Base-by-base conservation (phyloP, 495 filamentous ascomycete genomes). In the Trichoderma orchidacearum region DNA sequence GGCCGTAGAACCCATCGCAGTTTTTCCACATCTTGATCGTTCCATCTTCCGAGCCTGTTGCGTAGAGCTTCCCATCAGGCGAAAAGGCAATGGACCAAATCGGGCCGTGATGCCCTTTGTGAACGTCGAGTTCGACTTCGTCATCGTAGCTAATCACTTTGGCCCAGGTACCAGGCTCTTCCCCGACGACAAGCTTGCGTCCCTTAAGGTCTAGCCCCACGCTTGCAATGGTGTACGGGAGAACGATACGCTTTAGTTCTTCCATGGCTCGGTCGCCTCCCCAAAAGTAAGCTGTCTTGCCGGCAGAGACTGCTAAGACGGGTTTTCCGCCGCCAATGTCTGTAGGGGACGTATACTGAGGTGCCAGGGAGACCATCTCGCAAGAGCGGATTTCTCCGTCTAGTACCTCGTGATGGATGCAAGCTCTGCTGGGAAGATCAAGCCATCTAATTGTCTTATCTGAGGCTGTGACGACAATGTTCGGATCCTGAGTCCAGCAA, bases 31-130 rank as follows among this genome's bases (percentile, higher is more conserved):
- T 74, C 70, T 97, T 98, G 65, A 98, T 91, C 0, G 93, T 98
- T 38, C 93, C 93, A 66, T 98, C 93, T 64, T 98, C 93, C 38
- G 90, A 96, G 27, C 90, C 93, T 1, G 94, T 97, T 7, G 89
- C 92, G 67, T 96, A 98, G 12, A 97, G 71, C 67, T 92, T 96
- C 28, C 90, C 90, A 68, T 97, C 91, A 1, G 93, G 93, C 9
- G 89, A 92, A 72, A 97, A 97, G 55, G 83, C 84, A 54, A 94
- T 80, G 18, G 87, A 93, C 94, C 93, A 97, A 56, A 97, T 91
- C 9, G 91, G 91, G 12, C 94, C 93, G 66, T 98, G 93, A 65
- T 97, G 94, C 21, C 93, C 94, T 69, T 96, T 97, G 76, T 94
- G 90, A 18, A 93, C 83, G 62, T 98, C 84, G 21, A 90, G 68